Conservation (phyloP, 331 rosid genomes). For the Quercus phellos region DNA sequence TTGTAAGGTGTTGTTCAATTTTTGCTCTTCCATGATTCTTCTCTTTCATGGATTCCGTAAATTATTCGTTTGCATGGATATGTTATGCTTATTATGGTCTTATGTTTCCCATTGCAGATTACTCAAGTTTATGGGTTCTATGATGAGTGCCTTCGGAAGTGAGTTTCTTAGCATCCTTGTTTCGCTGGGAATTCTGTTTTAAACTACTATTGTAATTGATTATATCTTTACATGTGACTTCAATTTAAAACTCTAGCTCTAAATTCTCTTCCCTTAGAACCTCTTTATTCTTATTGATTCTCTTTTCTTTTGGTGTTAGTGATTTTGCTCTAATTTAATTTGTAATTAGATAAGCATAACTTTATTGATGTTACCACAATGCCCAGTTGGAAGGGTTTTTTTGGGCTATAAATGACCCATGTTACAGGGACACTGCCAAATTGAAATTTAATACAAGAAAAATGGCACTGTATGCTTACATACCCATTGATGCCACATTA, state of each 20-base stretch:
- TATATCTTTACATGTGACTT: background rate
- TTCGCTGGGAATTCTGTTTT: background rate
- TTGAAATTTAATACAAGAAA: background rate
- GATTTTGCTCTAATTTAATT: background rate
- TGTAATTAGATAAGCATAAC: too few species aligned
- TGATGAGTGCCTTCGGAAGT: slow-evolving; percentile 95
- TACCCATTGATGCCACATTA: background rate
- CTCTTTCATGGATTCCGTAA: background rate
- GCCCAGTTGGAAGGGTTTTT: background rate
- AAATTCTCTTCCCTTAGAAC: background rate
- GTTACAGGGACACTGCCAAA: background rate
- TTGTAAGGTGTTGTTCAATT: background rate
- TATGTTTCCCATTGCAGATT: slow-evolving; percentile 55
- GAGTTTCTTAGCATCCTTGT: slow-evolving; percentile 33
- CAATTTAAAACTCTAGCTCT: background rate
- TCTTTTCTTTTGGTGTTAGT: background rate
- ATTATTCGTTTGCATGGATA: background rate
- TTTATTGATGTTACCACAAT: background rate
- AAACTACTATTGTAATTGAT: background rate
- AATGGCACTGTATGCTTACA: background rate
- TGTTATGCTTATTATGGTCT: slow-evolving; percentile 20
- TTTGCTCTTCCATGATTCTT: background rate
- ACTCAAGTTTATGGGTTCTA: slow-evolving; percentile 99
- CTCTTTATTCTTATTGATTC: too few species aligned
- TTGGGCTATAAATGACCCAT: background rate